Percentiles rank a stretch among this genome's conserved stretches.
Evolutionary conservation across 1,284 basidiomycete genomes (phyloP).

Genomic region (Moniliella sp.): DNA sequence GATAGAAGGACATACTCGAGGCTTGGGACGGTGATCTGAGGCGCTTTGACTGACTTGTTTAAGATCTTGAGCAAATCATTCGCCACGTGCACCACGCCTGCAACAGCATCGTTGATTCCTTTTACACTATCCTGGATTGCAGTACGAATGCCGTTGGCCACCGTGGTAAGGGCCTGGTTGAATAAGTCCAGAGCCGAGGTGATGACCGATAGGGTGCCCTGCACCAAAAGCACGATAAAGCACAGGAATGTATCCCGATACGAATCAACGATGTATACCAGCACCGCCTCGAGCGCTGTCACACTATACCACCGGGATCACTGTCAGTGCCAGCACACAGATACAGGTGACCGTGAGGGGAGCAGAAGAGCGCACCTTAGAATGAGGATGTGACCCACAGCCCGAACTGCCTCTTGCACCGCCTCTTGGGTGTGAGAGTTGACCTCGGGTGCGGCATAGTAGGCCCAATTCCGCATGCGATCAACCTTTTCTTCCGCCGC

Average conservation of each 20-base stretch:
- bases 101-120: slow-evolving; percentile 9
- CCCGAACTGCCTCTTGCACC: slow-evolving; percentile 56
- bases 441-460: slow-evolving; percentile 60
- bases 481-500: slow-evolving; percentile 64
- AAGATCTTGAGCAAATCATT: slow-evolving; percentile 13
- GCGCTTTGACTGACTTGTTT: slow-evolving; percentile 8
- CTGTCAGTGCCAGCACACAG: slow-evolving; percentile 41
- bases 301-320: slow-evolving; percentile 42
- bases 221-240: slow-evolving; percentile 68
- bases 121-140: slow-evolving; percentile 40
- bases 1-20: too few species aligned
- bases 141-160: slow-evolving; percentile 48
- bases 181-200: slow-evolving; percentile 49
- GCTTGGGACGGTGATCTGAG: slow-evolving; percentile 7
- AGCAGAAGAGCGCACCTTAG: slow-evolving; percentile 4
- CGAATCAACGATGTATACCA: slow-evolving; percentile 57
- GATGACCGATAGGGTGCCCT: slow-evolving; percentile 55
- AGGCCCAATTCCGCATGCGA: slow-evolving; percentile 58
- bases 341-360: slow-evolving; percentile 1
- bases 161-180: slow-evolving; percentile 51
- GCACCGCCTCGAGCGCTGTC: slow-evolving; percentile 8
- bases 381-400: slow-evolving; percentile 38
- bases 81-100: slow-evolving; percentile 3
- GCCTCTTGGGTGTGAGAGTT: slow-evolving; percentile 56
- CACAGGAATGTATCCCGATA: slow-evolving; percentile 79